Percentiles rank a stretch among this genome's conserved stretches.
Conservation (phyloP, 73 alveolate species). For the Vitrella brassicaformis region DNA sequence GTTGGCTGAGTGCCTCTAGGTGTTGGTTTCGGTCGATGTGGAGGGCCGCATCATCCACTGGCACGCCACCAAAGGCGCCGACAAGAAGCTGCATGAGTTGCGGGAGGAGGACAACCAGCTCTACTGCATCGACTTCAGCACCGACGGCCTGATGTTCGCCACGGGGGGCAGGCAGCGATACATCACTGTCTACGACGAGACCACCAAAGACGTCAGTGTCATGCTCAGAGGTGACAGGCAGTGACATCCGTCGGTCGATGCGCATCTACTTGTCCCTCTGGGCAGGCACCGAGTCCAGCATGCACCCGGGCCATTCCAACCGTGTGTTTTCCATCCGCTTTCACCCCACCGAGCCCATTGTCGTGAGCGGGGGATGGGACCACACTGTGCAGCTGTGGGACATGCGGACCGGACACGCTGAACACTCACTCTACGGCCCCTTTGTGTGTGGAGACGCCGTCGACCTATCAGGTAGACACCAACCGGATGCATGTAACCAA, state of each 20-base stretch:
- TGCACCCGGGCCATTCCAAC: conserved; percentile 55
- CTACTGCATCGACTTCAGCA: conserved; percentile 67
- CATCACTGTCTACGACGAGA: conserved; percentile 3
- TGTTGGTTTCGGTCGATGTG: conserved; percentile 59
- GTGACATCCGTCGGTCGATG: too few relatives aligned
- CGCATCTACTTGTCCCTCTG: too few relatives aligned
- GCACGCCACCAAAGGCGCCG: conserved; percentile 82
- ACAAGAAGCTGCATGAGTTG: conserved; percentile 60
- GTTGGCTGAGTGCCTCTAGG: conserved; percentile 48
- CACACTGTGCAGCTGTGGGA: conserved; percentile 68
- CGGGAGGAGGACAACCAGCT: conserved; percentile 68
- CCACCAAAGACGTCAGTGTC: conserved; percentile 38
- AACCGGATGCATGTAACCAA: too few relatives aligned
- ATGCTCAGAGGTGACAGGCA: conserved; percentile 46
- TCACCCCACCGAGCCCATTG: conserved; percentile 57
- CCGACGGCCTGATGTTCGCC: conserved; percentile 70
- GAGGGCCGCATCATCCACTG: conserved; percentile 66
- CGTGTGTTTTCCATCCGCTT: conserved; percentile 58
- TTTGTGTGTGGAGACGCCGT: conserved; percentile 53
- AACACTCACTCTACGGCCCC: conserved; percentile 46
- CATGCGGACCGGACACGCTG: conserved; percentile 52
- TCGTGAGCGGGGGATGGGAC: conserved; percentile 81
- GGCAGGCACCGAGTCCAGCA: conserved; percentile 49
- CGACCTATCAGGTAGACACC: conserved; percentile 46
- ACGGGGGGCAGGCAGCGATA: conserved; percentile 65